These are phyloP conservation scores for Kregervanrija delftensis DNA, from an alignment of 805 yeast genomes.

Conservation along the genomic window DNA sequence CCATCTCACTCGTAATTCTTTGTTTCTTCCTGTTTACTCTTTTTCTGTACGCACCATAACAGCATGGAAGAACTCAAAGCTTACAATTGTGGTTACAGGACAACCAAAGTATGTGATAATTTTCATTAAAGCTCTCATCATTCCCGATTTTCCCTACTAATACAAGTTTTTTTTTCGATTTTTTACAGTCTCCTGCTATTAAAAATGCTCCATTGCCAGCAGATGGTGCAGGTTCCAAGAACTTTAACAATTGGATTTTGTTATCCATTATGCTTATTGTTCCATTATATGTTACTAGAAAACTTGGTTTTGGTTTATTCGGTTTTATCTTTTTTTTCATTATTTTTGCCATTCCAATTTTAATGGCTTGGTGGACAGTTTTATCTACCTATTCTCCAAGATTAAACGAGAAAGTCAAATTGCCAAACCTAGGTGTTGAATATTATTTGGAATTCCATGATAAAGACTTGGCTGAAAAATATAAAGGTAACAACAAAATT, in stretches of 20 bases:
- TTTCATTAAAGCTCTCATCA: not conserved
- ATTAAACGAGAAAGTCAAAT: conserved; percentile 64
- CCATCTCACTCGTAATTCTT: no score
- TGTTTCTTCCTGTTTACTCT: no score
- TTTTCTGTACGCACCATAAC: no score
- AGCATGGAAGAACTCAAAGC: conserved; percentile 16
- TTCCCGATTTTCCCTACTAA: not conserved
- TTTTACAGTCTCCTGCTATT: conserved; percentile 52
- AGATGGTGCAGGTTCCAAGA: conserved; percentile 81
- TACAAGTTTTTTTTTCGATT: not conserved
- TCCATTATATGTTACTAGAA: conserved; percentile 58
- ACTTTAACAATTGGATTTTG: conserved; percentile 59
- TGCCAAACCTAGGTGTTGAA: conserved; percentile 74
- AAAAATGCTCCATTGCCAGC: conserved; percentile 85
- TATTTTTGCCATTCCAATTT: conserved; percentile 57
- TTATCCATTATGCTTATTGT: conserved; percentile 42
- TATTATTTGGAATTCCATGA: conserved; percentile 79
- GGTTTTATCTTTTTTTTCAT: conserved; percentile 56
- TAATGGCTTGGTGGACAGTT: conserved; percentile 79
- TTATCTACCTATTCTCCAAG: conserved; percentile 75
- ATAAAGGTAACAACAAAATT: conserved; percentile 67
- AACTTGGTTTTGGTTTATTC: conserved; percentile 63
- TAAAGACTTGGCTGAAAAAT: conserved; percentile 57
- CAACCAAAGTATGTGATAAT: conserved; percentile 35
- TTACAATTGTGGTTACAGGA: conserved; percentile 42